Base-by-base conservation (phyloP, 768 basidiomycete species). In the Rhodocollybia butyracea region DNA sequence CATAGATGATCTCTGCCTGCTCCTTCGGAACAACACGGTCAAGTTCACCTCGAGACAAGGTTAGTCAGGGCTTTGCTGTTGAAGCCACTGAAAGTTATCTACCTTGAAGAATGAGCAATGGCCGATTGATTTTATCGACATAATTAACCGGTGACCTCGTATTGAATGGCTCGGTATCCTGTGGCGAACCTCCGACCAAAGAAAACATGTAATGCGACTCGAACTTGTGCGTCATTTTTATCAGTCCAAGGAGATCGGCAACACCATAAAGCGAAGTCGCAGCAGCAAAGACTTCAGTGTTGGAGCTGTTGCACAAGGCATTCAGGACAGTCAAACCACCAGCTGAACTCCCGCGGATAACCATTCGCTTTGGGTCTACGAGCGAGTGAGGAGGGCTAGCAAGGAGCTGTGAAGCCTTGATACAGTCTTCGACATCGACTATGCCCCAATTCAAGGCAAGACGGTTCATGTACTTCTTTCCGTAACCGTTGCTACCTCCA, bases 401-500 rank as follows among this genome's bases (percentile, higher is more conserved):
- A 34, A 91, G 76, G 31, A 73, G 61, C 21, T 67, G 70, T 0
- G 82, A 79, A 2, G 87, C 82, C n/a, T 70, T 64, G 36, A 82
- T 81, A 56, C 81, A 82, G 63, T 94, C 91, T 19, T 78, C 70
- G 1, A 87, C 78, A 60, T 94, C 91, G 7, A 85, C 79, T 13
- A 90, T 60, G 3, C 90, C 91, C 91, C 91, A n/a, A 94, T 12
- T 81, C 70, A 5, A 75, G 78, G 36, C 73, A 72, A 93, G 80
- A 15, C 85, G 78, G 51, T 78, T 76, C 55, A 79, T 81, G 64
- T 89, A 92, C 41, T 73, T 70, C 3, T 86, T 78, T 0, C 91
- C 91, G 62, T 85, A 90, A 0, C 89, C 85, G 4, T 82, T 81
- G 0, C 86, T 88, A 0, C 90, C 91, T 1, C 88, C 79, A 57